Evolutionary conservation across 306 rosid species (phyloP).

Genomic region (Vicia sativa): DNA sequence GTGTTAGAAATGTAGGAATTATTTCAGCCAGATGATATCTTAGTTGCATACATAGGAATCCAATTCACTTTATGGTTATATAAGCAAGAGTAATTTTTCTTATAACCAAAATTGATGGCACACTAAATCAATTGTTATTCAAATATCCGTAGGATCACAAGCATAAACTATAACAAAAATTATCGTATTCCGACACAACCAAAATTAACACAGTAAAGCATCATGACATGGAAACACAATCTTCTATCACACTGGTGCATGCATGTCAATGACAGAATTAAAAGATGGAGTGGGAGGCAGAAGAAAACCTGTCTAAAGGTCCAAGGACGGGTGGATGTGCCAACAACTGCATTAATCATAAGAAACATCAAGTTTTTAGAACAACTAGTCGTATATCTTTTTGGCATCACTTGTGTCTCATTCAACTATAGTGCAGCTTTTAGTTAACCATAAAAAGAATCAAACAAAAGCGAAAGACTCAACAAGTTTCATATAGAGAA

Average conservation of each 20-base stretch:
- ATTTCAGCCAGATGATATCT: background rate
- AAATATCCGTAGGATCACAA: too few species aligned
- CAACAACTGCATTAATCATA: constrained; percentile 75
- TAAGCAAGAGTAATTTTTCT: background rate
- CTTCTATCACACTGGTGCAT: background rate
- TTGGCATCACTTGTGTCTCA: background rate
- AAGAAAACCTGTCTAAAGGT: constrained; percentile 66
- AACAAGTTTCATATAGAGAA: background rate
- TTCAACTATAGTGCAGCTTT: constrained; percentile 13
- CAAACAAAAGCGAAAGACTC: background rate
- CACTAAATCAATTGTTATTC: too few species aligned
- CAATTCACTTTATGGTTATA: constrained; percentile 18
- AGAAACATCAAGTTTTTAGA: constrained; percentile 29
- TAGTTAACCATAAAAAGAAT: constrained; percentile 28
- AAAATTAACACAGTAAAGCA: too few species aligned
- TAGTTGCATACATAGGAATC: background rate
- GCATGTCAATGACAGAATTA: background rate
- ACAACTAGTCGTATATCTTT: background rate
- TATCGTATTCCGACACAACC: too few species aligned
- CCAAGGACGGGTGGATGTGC: constrained; percentile 80
- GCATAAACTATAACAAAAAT: too few species aligned
- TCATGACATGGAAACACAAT: background rate
- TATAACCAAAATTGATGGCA: too few species aligned
- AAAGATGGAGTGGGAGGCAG: constrained; percentile 7
- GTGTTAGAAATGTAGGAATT: constrained; percentile 24